phyloP scores from a whole-genome alignment of 495 filamentous ascomycete species.

The Penicillium subrubescens region DNA sequence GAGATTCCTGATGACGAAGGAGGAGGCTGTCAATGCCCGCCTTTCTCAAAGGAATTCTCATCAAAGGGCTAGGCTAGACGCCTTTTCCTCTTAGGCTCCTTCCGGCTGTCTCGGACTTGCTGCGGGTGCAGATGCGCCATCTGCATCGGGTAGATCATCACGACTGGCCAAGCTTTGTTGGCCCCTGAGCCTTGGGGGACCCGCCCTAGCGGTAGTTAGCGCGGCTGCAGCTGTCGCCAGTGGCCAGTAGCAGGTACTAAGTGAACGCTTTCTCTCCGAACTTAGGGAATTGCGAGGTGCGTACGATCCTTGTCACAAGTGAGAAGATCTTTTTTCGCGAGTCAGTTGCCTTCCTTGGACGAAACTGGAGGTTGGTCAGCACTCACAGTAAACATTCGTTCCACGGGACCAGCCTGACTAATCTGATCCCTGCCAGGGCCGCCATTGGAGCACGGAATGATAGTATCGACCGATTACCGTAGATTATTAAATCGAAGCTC shows the following conservation, averaged over 20 bases:
- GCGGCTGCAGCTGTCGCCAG: not conserved
- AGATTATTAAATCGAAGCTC: not conserved
- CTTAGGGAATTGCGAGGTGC: not conserved
- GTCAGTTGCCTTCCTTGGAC: not conserved
- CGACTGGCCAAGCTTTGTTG: constrained; percentile 5
- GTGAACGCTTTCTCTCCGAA: not conserved
- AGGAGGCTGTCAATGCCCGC: not conserved
- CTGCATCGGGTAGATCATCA: not conserved
- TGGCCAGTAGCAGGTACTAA: not conserved
- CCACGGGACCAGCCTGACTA: not conserved
- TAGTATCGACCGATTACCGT: too few relatives aligned
- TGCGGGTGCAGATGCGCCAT: not conserved
- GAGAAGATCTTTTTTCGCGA: not conserved
- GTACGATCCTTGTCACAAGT: not conserved
- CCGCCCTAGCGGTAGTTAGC: not conserved
- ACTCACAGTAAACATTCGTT: not conserved
- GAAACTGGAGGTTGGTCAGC: not conserved
- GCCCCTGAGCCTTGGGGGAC: not conserved
- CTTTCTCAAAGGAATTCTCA: not conserved
- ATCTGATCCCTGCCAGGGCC: not conserved
- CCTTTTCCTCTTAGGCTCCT: not conserved
- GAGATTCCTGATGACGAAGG: constrained; percentile 26
- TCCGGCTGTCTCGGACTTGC: not conserved
- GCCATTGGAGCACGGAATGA: too few relatives aligned
- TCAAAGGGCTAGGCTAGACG: not conserved